phyloP scores from a whole-genome alignment of 208 protist species.

The Trypanosoma cruzi region DNA sequence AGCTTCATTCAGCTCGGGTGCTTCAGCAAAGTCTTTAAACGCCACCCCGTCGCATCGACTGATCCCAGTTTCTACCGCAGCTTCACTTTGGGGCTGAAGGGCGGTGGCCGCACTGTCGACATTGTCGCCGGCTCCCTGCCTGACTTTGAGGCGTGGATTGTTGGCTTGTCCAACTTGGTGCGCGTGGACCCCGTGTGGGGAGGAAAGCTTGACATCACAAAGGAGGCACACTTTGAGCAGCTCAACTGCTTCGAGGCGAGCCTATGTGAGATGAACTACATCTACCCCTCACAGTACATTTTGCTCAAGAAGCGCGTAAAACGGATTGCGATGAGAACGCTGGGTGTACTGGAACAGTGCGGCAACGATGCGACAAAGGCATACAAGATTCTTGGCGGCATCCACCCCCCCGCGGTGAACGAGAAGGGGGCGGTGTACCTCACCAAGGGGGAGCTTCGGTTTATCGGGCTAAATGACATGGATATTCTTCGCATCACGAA shows the following conservation, averaged over 20 bases:
- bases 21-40: slow-evolving; percentile 92
- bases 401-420: slow-evolving; percentile 84
- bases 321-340: slow-evolving; percentile 39
- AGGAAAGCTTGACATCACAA: slow-evolving; percentile 85
- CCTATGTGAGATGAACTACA: slow-evolving; percentile 88
- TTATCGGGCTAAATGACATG: slow-evolving; percentile 59
- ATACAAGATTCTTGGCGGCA: slow-evolving; percentile 61
- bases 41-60: slow-evolving; percentile 56
- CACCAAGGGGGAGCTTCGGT: slow-evolving; percentile 93
- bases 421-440: slow-evolving; percentile 84
- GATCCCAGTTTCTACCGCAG: slow-evolving; percentile 84
- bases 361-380: slow-evolving; percentile 76
- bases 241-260: slow-evolving; percentile 85
- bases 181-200: slow-evolving; percentile 90
- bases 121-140: slow-evolving; percentile 82
- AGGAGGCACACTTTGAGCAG: slow-evolving; percentile 54
- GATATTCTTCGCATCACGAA: slow-evolving; percentile 89
- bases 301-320: slow-evolving; percentile 76
- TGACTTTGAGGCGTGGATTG: slow-evolving; percentile 94
- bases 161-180: slow-evolving; percentile 85
- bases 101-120: slow-evolving; percentile 89
- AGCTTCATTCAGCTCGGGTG: slow-evolving; percentile 89
- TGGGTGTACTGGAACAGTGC: slow-evolving; percentile 59
- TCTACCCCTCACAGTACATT: slow-evolving; percentile 81
- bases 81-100: slow-evolving; percentile 87